Evolutionary conservation across 768 basidiomycete genomes (phyloP).

Genomic region (Hydnum rufescens): DNA sequence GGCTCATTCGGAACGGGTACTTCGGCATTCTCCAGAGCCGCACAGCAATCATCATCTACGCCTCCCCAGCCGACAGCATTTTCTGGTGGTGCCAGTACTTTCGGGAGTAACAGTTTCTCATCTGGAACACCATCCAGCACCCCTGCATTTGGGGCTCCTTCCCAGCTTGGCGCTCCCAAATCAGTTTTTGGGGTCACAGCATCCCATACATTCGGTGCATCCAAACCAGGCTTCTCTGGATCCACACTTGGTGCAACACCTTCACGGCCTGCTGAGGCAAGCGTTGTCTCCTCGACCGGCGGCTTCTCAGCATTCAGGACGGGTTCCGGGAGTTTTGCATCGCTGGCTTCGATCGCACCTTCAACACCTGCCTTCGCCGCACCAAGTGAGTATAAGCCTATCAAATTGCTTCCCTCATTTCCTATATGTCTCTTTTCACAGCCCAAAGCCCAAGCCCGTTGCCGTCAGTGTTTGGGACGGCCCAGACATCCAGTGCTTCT

Average conservation of each 20-base stretch:
- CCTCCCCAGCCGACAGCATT: not conserved
- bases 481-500: not conserved
- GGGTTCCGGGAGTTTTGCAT: not conserved
- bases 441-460: too few relatives aligned
- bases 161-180: not conserved
- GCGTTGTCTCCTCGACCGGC: not conserved
- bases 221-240: constrained; percentile 1
- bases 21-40: constrained; percentile 1
- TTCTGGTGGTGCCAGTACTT: not conserved
- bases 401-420: not conserved
- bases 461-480: not conserved
- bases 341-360: not conserved
- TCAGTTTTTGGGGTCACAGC: not conserved
- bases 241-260: not conserved
- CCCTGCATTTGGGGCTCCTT: not conserved
- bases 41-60: not conserved
- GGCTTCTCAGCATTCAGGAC: not conserved
- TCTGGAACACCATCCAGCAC: constrained; percentile 4
- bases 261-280: not conserved
- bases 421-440: not conserved
- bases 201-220: not conserved
- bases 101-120: constrained; percentile 3
- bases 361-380: not conserved
- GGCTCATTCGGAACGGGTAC: constrained; percentile 3
- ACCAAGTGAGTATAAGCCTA: not conserved